Evolutionary conservation across 176 grass and related monocot genomes (phyloP).

Genomic region (Juncus inflexus): DNA sequence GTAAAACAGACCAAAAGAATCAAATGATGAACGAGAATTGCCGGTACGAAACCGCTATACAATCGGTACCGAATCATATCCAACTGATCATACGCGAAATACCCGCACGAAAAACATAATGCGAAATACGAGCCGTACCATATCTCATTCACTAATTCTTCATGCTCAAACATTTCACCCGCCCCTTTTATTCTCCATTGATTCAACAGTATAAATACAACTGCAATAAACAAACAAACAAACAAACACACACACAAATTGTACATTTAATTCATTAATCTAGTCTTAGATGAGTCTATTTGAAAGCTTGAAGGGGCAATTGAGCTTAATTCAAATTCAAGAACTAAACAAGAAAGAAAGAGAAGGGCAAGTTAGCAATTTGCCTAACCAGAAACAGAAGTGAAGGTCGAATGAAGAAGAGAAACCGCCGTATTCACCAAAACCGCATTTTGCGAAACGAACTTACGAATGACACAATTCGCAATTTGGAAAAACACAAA

Average conservation of each 20-base stretch:
- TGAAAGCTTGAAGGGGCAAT: too few species aligned
- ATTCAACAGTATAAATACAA: slow-evolving; percentile 68
- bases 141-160: slow-evolving; percentile 56
- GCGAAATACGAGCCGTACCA: slow-evolving; percentile 78
- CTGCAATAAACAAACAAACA: slow-evolving; percentile 42
- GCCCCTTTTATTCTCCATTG: slow-evolving; percentile 47
- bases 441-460: slow-evolving; percentile 63
- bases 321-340: too few species aligned
- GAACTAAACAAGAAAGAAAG: background rate
- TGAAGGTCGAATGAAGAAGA: slow-evolving; percentile 85
- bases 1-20: slow-evolving; percentile 97
- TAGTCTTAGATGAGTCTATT: too few species aligned
- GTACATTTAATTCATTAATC: too few species aligned
- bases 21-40: slow-evolving; percentile 91
- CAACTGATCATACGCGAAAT: slow-evolving; percentile 99
- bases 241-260: too few species aligned
- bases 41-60: slow-evolving; percentile 66
- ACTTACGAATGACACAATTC: slow-evolving; percentile 53
- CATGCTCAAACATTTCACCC: slow-evolving; percentile 67
- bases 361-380: background rate
- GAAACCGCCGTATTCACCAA: slow-evolving; percentile 90
- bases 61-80: slow-evolving; percentile 77
- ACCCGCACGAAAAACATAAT: slow-evolving; percentile 86
- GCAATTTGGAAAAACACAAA: slow-evolving; percentile 90
- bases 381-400: slow-evolving; percentile 48